Base-by-base conservation (phyloP, 75 land plant species). In the Pinus albicaulis region DNA sequence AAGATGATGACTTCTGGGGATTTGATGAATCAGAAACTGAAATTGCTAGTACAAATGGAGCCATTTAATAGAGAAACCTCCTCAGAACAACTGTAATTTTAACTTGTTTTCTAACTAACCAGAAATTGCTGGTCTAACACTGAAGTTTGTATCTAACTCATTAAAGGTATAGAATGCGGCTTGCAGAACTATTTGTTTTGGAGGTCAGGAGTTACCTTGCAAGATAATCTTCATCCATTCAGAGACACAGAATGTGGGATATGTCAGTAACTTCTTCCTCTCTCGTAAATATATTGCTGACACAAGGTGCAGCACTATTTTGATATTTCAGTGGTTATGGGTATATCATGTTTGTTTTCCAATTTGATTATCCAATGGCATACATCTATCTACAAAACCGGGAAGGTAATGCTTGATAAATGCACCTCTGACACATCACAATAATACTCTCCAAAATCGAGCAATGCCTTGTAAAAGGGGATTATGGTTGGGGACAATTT, bases 1-100 rank as follows among this genome's bases (percentile, higher is more conserved):
- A 68, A 68, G 71, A 68, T 68, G 48, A 68, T 68, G 71, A 68
- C 24, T 68, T 68, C 11, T 68, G 71, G 71, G 71, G 52, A 68
- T 68, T 68, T 41, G 71, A 68, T 17, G 71, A 68, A n/a, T 38
- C 23, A 0, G 71, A 68, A 68, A 68, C 23, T 7, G 71, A 68
- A 68, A 68, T 41, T n/a, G 48, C n/a, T 68, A 44, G 14, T 38
- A 41, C 53, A 38, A 44, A 20, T 68, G 71, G n/a, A 7, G 41
- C 10, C 14, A 38, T n/a, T 36, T 68, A 44, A 68, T 20, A 2
- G 52, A 68, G 48, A 44, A 44, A 68, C 12, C 23, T 68, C 20
- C 24, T 34, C 52, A 68, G 22, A 68, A 44, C n/a, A 66, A 17
- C 41, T 38, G 48, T 41, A 22, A 68, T 44, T 44, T 20, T 68